A percentile compares a stretch with the other conserved stretches of the same genome.
phyloP scores from a whole-genome alignment of 106 monocot species.

The Vanilla planifolia region DNA sequence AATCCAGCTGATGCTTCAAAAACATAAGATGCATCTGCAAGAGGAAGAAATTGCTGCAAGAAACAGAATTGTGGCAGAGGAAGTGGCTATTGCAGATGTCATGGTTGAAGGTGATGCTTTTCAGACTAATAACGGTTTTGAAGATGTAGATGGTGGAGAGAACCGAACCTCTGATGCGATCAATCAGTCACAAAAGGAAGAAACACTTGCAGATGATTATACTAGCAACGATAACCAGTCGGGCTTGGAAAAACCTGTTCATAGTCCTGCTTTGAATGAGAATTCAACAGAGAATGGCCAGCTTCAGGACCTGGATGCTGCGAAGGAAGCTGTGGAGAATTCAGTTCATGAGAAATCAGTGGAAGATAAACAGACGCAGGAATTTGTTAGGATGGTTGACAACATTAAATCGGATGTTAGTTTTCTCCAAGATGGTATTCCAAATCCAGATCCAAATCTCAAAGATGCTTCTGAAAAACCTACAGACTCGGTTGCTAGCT shows the following conservation, averaged over 20 bases:
- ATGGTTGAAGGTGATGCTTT: conserved; percentile 1
- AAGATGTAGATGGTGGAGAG: neutral
- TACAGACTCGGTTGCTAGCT: no score
- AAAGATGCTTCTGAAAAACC: no score
- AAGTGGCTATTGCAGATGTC: conserved; percentile 30
- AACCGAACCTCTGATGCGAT: neutral
- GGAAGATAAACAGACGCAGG: neutral
- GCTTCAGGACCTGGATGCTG: neutral
- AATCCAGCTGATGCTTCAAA: conserved; percentile 43
- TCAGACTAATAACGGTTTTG: neutral
- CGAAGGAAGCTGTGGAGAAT: neutral
- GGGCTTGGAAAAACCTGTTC: neutral
- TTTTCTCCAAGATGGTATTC: conserved; percentile 2
- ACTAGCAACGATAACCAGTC: no score
- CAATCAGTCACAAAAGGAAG: neutral
- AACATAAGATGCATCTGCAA: conserved; percentile 34
- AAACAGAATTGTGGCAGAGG: conserved; percentile 36
- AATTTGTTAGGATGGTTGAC: neutral
- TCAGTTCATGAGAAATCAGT: neutral
- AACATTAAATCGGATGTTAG: neutral
- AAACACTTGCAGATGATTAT: neutral
- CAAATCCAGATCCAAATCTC: no score
- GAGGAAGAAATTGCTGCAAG: conserved; percentile 55
- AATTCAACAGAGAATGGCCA: neutral
- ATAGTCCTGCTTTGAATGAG: neutral